Evolutionary conservation across 371 early-diverging fungal genomes (phyloP).

Genomic region (Amoeboradix gromovi): DNA sequence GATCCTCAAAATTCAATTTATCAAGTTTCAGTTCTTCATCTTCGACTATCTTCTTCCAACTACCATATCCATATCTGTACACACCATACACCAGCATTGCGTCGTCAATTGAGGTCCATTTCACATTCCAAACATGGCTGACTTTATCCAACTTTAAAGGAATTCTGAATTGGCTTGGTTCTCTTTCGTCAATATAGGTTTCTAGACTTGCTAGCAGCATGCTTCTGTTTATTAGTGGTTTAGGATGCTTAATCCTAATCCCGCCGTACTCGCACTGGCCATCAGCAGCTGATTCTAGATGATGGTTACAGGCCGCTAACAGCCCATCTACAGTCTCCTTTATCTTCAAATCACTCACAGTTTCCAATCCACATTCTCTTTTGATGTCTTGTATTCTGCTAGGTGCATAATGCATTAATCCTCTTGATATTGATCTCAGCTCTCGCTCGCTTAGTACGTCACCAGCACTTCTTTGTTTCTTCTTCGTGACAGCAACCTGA

Average conservation of each 20-base stretch:
- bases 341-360: conserved; percentile 44
- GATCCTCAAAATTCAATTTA: background rate
- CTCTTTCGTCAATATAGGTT: conserved; percentile 9
- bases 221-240: background rate
- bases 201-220: background rate
- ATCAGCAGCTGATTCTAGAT: conserved; percentile 40
- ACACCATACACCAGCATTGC: conserved; percentile 80
- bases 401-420: conserved; percentile 47
- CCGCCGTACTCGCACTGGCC: conserved; percentile 14
- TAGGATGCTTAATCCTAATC: background rate
- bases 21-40: conserved; percentile 39
- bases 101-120: conserved; percentile 77
- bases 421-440: conserved; percentile 38
- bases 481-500: conserved; percentile 22
- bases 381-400: conserved; percentile 32
- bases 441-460: conserved; percentile 39
- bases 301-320: conserved; percentile 21
- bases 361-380: conserved; percentile 12
- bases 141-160: conserved; percentile 36
- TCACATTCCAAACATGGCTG: conserved; percentile 52
- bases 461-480: conserved; percentile 6
- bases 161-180: conserved; percentile 11
- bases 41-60: conserved; percentile 52
- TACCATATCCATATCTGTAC: conserved; percentile 70
- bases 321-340: conserved; percentile 29